phyloP scores from a whole-genome alignment of 495 filamentous ascomycete species.

The Aspergillus bertholletiae region DNA sequence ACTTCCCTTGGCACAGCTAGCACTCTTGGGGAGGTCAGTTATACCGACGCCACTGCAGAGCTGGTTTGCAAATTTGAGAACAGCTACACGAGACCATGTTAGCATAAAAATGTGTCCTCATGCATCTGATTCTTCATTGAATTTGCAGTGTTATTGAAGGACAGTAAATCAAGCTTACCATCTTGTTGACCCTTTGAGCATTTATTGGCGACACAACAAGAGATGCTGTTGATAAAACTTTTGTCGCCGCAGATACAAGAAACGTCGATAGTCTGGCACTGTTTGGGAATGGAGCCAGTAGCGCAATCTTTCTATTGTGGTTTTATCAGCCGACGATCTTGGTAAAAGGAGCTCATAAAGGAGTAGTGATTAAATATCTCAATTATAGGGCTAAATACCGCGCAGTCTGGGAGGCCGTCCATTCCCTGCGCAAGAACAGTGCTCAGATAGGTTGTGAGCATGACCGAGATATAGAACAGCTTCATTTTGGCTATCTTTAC shows the following conservation, averaged over 20 bases:
- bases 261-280: constrained; percentile 54
- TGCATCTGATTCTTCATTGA: no score
- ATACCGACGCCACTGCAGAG: constrained; percentile 47
- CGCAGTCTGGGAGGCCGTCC: constrained; percentile 49
- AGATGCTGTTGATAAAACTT: constrained; percentile 56
- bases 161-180: constrained; percentile 33
- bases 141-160: background rate
- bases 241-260: constrained; percentile 64
- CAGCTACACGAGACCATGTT: constrained; percentile 26
- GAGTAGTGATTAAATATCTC: background rate
- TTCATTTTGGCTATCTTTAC: constrained; percentile 33
- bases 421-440: constrained; percentile 39
- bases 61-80: constrained; percentile 43
- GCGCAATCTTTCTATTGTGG: constrained; percentile 51
- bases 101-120: constrained; percentile 3
- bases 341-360: background rate
- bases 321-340: constrained; percentile 5
- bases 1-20: constrained; percentile 30
- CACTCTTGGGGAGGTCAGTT: constrained; percentile 33
- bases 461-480: constrained; percentile 25
- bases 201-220: constrained; percentile 59
- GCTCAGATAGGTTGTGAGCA: constrained; percentile 27
- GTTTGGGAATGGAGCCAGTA: constrained; percentile 36
- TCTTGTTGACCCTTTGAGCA: constrained; percentile 57
- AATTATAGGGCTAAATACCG: constrained; percentile 19